Evolutionary conservation across 2,329 filamentous ascomycete genomes (phyloP).

Genomic region (Neopestalotiopsis rosae): DNA sequence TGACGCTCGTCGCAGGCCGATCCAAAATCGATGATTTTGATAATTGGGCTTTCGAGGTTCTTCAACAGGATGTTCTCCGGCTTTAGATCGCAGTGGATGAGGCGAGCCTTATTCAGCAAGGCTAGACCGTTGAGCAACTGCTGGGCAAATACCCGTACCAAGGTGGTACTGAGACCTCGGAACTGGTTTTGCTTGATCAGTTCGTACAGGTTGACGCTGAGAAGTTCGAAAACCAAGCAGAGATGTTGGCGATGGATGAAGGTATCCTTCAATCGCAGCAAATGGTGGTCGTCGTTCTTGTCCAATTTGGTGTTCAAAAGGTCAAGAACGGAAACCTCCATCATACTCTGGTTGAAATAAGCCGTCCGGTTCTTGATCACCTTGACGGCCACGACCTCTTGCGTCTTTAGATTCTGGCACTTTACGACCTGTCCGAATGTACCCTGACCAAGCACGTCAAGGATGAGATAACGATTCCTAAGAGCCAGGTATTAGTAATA

Average conservation of each 20-base stretch:
- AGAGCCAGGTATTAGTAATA: not conserved
- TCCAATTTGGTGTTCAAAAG: conserved; percentile 97
- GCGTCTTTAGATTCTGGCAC: conserved; percentile 97
- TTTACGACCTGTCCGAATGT: conserved; percentile 99
- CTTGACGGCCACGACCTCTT: conserved; percentile 98
- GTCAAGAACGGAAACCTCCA: conserved; percentile 98
- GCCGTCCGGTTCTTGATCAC: conserved; percentile 99
- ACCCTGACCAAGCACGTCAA: conserved; percentile 95
- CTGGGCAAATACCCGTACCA: conserved; percentile 96
- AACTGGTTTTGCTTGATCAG: conserved; percentile 99
- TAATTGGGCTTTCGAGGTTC: conserved; percentile 97
- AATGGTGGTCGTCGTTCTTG: conserved; percentile 98
- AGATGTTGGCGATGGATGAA: conserved; percentile 98
- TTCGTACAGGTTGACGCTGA: conserved; percentile 98
- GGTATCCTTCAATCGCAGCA: conserved; percentile 92
- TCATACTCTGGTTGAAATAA: conserved; percentile 99
- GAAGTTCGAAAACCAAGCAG: conserved; percentile 92
- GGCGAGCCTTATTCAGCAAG: conserved; percentile 89
- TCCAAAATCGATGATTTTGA: conserved; percentile 99
- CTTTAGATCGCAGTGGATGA: conserved; percentile 98
- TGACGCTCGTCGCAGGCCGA: conserved; percentile 98
- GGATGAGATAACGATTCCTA: conserved; percentile 93
- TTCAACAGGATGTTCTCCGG: conserved; percentile 98
- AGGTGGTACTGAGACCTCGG: conserved; percentile 91
- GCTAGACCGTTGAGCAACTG: conserved; percentile 92